These are phyloP conservation scores for Gardenia jasminoides DNA, from an alignment of 257 asterid genomes.

Conservation along the genomic window DNA sequence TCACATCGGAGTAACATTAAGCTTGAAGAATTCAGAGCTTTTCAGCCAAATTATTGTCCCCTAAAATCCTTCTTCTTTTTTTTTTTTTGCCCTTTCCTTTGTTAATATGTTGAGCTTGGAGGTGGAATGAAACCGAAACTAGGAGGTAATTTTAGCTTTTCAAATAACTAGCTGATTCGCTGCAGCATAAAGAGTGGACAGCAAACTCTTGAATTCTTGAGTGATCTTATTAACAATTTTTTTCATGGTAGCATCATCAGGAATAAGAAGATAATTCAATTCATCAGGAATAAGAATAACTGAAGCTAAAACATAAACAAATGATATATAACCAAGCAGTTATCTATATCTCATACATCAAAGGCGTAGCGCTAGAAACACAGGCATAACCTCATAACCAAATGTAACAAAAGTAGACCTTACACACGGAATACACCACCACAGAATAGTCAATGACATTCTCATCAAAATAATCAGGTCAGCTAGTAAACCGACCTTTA, in stretches of 20 bases:
- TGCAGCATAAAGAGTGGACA: background rate
- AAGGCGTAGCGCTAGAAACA: background rate
- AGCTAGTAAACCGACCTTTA: slow-evolving; percentile 41
- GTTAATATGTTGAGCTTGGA: background rate
- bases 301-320: background rate
- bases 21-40: background rate
- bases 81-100: background rate
- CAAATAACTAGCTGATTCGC: background rate
- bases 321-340: background rate
- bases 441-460: background rate
- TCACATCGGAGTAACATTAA: background rate
- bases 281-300: background rate
- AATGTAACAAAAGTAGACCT: background rate
- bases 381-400: background rate
- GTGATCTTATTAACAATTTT: background rate
- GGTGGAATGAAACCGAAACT: background rate
- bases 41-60: background rate
- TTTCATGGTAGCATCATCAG: background rate
- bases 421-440: background rate
- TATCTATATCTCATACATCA: no score
- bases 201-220: background rate
- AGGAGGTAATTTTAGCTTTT: background rate
- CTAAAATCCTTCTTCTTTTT: background rate
- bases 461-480: background rate
- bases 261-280: background rate